Percentiles rank a stretch among this genome's conserved stretches.
Conservation (phyloP, 2,329 filamentous ascomycete species). For the Ustulina deusta region DNA sequence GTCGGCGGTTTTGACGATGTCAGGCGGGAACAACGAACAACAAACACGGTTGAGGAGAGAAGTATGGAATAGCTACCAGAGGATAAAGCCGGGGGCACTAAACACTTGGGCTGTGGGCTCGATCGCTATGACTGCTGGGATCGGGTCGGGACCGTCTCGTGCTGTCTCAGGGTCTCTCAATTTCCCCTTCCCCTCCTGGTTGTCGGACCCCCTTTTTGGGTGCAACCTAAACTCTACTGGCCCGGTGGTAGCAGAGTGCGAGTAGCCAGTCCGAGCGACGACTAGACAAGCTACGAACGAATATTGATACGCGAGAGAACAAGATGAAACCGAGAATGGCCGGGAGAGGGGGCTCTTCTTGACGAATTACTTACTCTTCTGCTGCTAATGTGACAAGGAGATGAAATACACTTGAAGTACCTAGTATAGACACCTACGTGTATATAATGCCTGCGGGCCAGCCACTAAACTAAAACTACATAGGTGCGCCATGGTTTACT, state of each 20-base stretch:
- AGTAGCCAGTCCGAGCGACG: not conserved
- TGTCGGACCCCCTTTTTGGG: slow-evolving; percentile 19
- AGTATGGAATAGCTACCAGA: not conserved
- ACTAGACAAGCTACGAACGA: not conserved
- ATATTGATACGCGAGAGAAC: not conserved
- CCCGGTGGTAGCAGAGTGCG: slow-evolving; percentile 6
- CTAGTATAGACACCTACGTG: not conserved
- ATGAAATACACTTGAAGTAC: no score
- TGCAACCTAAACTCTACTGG: slow-evolving; percentile 17
- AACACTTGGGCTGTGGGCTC: not conserved
- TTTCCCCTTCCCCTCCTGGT: slow-evolving; percentile 17
- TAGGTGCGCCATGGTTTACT: no score
- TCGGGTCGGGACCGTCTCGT: slow-evolving; percentile 14
- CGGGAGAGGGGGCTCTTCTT: not conserved
- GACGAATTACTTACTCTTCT: not conserved
- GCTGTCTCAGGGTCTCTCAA: slow-evolving; percentile 24
- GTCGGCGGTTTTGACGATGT: slow-evolving; percentile 4
- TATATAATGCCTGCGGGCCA: no score
- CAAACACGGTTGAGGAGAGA: not conserved
- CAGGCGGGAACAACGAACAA: slow-evolving; percentile 6
- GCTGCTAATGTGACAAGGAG: not conserved
- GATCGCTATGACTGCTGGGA: slow-evolving; percentile 10
- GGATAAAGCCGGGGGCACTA: not conserved
- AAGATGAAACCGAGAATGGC: slow-evolving; percentile 7
- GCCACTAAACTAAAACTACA: no score